Percentiles rank a stretch among this genome's conserved stretches.
Evolutionary conservation across 2,329 filamentous ascomycete genomes (phyloP).

Genomic region (Coccinonectria pachysandricola): DNA sequence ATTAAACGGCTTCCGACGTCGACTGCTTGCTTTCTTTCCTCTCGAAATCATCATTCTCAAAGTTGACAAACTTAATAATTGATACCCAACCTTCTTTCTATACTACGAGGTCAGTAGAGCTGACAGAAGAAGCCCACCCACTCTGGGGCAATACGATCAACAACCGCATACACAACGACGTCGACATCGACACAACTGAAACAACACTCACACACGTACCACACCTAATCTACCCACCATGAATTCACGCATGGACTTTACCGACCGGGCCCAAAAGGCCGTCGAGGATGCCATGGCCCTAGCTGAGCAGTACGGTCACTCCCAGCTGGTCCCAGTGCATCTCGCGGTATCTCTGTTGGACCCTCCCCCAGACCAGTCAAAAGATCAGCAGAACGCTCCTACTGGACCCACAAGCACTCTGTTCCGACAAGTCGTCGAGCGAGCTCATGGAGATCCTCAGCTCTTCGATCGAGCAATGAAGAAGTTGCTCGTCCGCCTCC

Average conservation of each 20-base stretch:
- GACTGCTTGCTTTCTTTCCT: constrained; percentile 6
- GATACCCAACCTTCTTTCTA: constrained; percentile 17
- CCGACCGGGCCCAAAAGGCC: constrained; percentile 82
- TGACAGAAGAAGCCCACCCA: constrained; percentile 8
- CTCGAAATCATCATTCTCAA: constrained; percentile 4
- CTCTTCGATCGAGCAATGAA: constrained; percentile 81
- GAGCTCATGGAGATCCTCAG: constrained; percentile 86
- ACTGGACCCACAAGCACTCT: constrained; percentile 59
- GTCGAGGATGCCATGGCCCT: constrained; percentile 80
- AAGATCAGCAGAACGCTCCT: constrained; percentile 71
- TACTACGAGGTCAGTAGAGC: constrained; percentile 13
- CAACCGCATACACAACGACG: constrained; percentile 1
- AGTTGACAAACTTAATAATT: constrained; percentile 8
- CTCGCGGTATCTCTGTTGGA: constrained; percentile 75
- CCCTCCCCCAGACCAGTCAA: constrained; percentile 63
- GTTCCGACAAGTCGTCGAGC: constrained; percentile 88
- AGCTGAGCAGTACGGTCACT: constrained; percentile 82
- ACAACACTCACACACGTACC: no score
- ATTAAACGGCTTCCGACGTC: constrained; percentile 11
- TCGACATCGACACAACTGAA: constrained; percentile 2
- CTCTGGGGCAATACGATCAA: constrained; percentile 8
- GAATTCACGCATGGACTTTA: constrained; percentile 80
- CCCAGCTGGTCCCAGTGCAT: constrained; percentile 83
- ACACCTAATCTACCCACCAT: constrained; percentile 43
- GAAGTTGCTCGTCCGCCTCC: constrained; percentile 80